Evolutionary conservation across 257 asterid genomes (phyloP).

Genomic region (Linaria vulgaris): DNA sequence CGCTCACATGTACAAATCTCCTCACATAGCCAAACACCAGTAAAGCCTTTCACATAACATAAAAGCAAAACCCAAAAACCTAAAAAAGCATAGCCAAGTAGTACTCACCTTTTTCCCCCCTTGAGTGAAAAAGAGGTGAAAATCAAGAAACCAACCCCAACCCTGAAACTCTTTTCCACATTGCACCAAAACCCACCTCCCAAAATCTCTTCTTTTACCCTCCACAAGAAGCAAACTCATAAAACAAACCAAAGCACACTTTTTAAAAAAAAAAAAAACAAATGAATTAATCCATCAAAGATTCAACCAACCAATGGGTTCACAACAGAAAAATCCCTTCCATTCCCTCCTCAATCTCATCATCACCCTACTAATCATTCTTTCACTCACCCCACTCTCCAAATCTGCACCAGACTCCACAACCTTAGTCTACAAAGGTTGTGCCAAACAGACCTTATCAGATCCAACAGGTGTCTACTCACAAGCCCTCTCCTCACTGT

Average conservation of each 20-base stretch:
- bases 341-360: slow-evolving; percentile 35
- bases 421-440: slow-evolving; percentile 81
- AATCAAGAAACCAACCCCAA: slow-evolving; percentile 35
- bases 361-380: slow-evolving; percentile 38
- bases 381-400: slow-evolving; percentile 43
- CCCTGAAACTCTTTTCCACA: slow-evolving; percentile 30
- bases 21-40: slow-evolving; percentile 30
- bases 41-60: slow-evolving; percentile 29
- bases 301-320: slow-evolving; percentile 57
- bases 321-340: slow-evolving; percentile 41
- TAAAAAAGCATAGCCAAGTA: slow-evolving; percentile 40
- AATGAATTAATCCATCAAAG: slow-evolving; percentile 56
- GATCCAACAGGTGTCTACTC: slow-evolving; percentile 91
- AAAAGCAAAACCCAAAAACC: slow-evolving; percentile 40
- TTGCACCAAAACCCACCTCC: slow-evolving; percentile 29
- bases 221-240: slow-evolving; percentile 15
- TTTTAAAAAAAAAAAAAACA: slow-evolving; percentile 8
- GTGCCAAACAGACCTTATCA: slow-evolving; percentile 76
- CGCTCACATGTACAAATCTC: slow-evolving; percentile 33
- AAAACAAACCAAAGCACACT: neutral
- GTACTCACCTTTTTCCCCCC: slow-evolving; percentile 19
- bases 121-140: slow-evolving; percentile 26
- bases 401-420: slow-evolving; percentile 65
- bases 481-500: slow-evolving; percentile 81
- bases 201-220: slow-evolving; percentile 30